phyloP scores from a whole-genome alignment of 805 yeast species.

The Dipodascus geniculatus region DNA sequence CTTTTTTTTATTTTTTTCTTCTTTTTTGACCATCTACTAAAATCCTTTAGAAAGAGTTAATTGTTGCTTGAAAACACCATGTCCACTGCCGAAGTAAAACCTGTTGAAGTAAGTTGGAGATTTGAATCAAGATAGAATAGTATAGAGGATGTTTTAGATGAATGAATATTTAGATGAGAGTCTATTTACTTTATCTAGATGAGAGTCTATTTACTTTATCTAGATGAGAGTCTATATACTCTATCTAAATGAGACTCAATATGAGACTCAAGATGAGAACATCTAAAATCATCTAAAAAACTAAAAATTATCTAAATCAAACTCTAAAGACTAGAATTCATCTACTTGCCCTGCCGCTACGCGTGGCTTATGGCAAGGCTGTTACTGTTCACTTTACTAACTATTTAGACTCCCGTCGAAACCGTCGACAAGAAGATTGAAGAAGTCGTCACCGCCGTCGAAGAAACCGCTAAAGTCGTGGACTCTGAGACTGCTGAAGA shows the following conservation, averaged over 20 bases:
- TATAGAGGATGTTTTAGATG: too few species aligned
- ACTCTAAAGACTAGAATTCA: too few species aligned
- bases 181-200: too few species aligned
- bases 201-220: too few species aligned
- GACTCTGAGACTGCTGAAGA: background rate
- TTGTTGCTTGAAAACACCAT: background rate
- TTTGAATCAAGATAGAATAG: too few species aligned
- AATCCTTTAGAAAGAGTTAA: background rate
- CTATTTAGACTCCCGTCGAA: background rate
- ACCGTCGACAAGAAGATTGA: background rate
- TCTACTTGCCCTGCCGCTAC: too few species aligned
- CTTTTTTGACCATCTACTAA: background rate
- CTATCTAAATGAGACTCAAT: too few species aligned
- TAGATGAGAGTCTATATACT: too few species aligned
- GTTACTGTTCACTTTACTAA: background rate
- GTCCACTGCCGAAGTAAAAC: background rate
- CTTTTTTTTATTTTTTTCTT: constrained; percentile 2
- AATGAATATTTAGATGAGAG: too few species aligned
- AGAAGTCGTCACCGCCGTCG: constrained; percentile 4
- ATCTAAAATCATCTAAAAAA: too few species aligned
- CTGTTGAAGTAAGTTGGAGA: background rate
- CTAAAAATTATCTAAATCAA: too few species aligned
- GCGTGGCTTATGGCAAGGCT: background rate
- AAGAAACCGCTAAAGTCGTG: constrained; percentile 5
- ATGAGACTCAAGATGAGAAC: too few species aligned